Percentiles rank a stretch among this genome's conserved stretches.
Conservation (phyloP, 2,329 filamentous ascomycete genomes). For the Aureobasidium vineae region DNA sequence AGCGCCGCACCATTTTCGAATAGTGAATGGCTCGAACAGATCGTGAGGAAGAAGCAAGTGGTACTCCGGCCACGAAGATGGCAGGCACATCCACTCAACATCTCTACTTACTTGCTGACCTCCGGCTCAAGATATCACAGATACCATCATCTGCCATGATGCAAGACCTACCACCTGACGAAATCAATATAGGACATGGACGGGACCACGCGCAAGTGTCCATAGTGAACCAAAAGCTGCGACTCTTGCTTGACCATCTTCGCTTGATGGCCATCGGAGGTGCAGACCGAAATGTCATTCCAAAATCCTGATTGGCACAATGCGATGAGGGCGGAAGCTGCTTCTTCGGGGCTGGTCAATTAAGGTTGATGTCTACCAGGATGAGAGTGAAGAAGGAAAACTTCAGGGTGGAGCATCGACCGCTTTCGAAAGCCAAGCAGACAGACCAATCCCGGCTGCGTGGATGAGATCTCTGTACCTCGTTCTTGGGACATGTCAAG, state of each 20-base stretch:
- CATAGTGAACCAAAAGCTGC: background rate
- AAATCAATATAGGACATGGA: background rate
- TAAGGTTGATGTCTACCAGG: slow-evolving; percentile 5
- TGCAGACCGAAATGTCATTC: background rate
- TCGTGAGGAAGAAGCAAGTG: background rate
- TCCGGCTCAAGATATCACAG: background rate
- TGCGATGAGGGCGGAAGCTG: background rate
- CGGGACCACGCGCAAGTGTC: background rate
- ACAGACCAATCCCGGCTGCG: background rate
- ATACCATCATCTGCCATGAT: background rate
- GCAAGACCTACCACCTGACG: background rate
- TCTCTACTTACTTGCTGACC: background rate
- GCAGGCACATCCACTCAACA: background rate
- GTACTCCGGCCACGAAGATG: background rate
- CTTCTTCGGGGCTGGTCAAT: background rate
- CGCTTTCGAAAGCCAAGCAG: background rate
- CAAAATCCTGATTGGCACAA: slow-evolving; percentile 5
- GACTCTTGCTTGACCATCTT: background rate
- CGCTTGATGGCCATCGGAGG: background rate
- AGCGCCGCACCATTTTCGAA: background rate
- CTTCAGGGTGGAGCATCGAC: background rate
- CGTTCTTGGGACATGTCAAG: background rate
- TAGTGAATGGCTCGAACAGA: background rate
- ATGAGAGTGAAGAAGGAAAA: background rate
- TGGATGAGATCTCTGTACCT: background rate